These are phyloP conservation scores for Phialophora macrospora DNA, from an alignment of 2,329 filamentous ascomycete genomes.

Conservation along the genomic window DNA sequence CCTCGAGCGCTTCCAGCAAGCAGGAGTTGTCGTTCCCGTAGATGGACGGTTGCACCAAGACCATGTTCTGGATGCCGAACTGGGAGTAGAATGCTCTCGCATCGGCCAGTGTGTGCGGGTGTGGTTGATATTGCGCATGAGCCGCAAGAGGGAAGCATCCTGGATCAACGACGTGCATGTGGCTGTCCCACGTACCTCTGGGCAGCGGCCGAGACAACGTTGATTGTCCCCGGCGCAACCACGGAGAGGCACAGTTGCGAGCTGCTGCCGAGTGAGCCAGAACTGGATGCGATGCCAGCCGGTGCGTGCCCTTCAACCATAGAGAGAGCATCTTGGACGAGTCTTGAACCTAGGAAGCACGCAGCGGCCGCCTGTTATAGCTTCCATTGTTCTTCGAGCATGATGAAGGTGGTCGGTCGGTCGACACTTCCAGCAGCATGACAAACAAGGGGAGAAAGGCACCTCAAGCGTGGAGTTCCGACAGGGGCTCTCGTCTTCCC, in stretches of 20 bases:
- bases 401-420: not conserved
- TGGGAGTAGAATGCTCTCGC: slow-evolving; percentile 58
- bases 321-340: not conserved
- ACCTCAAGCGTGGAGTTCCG: not conserved
- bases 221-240: not conserved
- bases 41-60: slow-evolving; percentile 66
- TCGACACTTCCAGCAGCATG: not conserved
- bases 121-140: slow-evolving; percentile 59
- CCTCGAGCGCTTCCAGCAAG: slow-evolving; percentile 59
- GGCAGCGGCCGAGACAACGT: slow-evolving; percentile 42
- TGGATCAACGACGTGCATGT: slow-evolving; percentile 68
- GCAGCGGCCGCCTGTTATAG: not conserved
- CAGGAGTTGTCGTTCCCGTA: slow-evolving; percentile 67
- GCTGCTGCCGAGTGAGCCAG: not conserved
- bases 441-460: not conserved
- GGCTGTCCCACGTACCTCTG: slow-evolving; percentile 61
- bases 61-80: slow-evolving; percentile 60
- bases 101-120: slow-evolving; percentile 56
- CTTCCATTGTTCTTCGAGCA: not conserved
- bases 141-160: slow-evolving; percentile 55
- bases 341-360: not conserved
- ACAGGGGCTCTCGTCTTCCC: not conserved
- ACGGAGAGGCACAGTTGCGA: not conserved
- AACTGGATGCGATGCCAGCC: not conserved
- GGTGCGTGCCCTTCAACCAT: not conserved